These are phyloP conservation scores for Phytophthora sp. DNA, from an alignment of 352 stramenopile species.

Conservation along the genomic window DNA sequence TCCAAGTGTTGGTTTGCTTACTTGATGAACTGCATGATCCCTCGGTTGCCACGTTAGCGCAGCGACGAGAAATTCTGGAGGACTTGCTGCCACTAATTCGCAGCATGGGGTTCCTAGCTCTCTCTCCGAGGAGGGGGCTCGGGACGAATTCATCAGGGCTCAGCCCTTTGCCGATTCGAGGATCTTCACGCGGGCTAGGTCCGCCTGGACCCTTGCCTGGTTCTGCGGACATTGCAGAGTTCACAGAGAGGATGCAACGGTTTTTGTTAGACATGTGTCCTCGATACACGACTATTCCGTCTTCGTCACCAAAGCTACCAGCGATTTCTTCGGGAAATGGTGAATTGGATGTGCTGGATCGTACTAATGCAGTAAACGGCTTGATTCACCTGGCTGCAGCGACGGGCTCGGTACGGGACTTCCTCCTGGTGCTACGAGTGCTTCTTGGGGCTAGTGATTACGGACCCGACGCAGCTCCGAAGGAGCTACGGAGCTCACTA, in stretches of 20 bases:
- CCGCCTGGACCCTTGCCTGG: neutral
- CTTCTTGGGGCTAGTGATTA: constrained; percentile 49
- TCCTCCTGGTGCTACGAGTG: constrained; percentile 60
- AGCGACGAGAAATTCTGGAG: constrained; percentile 51
- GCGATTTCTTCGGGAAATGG: constrained; percentile 20
- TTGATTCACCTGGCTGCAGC: constrained; percentile 64
- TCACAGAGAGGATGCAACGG: constrained; percentile 48
- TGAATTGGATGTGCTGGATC: constrained; percentile 42
- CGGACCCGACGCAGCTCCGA: neutral
- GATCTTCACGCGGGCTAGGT: neutral
- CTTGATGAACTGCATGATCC: constrained; percentile 39
- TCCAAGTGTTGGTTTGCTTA: constrained; percentile 50
- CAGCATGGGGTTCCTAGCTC: constrained; percentile 41
- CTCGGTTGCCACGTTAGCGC: constrained; percentile 4
- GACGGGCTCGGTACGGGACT: constrained; percentile 55
- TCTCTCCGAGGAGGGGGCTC: constrained; percentile 26
- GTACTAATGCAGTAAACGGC: constrained; percentile 57
- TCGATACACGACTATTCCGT: constrained; percentile 12
- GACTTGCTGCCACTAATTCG: constrained; percentile 54
- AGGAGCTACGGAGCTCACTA: constrained; percentile 30
- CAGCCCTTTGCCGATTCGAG: neutral
- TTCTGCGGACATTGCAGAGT: constrained; percentile 14
- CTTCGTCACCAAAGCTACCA: constrained; percentile 41
- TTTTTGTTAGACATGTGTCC: constrained; percentile 57
- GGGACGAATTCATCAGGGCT: constrained; percentile 1